Base-by-base conservation (phyloP, 2,329 filamentous ascomycete genomes). In the Colletotrichum navitas region DNA sequence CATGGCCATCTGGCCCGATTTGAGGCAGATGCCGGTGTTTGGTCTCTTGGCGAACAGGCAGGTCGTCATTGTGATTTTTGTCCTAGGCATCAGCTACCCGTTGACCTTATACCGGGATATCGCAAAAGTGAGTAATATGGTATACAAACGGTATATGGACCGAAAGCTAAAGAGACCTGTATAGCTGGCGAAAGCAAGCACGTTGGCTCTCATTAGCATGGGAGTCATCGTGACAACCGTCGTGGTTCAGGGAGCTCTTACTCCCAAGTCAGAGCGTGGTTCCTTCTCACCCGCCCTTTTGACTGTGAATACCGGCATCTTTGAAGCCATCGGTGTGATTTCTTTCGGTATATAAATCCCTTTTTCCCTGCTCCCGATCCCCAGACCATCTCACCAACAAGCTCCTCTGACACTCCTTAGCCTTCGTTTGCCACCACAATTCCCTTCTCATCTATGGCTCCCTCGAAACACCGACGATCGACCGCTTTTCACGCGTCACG, bases 361-460 rank as follows among this genome's bases (percentile, higher is more conserved):
- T 1, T 8, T 8, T 7, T 7, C 18, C 43, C 21, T 10, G 18
- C 43, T 5, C 21, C 32, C 14, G 34, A 47, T 11, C 34, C 39
- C 18, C 29, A 6, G 12, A 34, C 51, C 49, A 34, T 0, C 16
- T 29, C 34, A 26, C 49, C 26, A 24, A 24, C 41, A 36, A 12
- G 56, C 70, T 73, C 39, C n/a, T 49, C 82, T 86, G 79, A 85
- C 74, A 7, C 21, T 52, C 8, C 8, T 16, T 61, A 88, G 90
- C 90, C 61, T 92, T 92, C 74, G 90, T 92, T 74, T 92, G 90
- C 80, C 90, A 99, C 80, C 96, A 99, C 85, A 99, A 99, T 84
- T 97, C 94, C 63, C 91, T 99, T 72, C 88, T 99, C 67, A 99
- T 99, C 79, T 99, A 99, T 83, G 95, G 95, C 75, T 98, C 95